Evolutionary conservation across 208 protist genomes (phyloP).

Genomic region (Leishmania gerbilli): DNA sequence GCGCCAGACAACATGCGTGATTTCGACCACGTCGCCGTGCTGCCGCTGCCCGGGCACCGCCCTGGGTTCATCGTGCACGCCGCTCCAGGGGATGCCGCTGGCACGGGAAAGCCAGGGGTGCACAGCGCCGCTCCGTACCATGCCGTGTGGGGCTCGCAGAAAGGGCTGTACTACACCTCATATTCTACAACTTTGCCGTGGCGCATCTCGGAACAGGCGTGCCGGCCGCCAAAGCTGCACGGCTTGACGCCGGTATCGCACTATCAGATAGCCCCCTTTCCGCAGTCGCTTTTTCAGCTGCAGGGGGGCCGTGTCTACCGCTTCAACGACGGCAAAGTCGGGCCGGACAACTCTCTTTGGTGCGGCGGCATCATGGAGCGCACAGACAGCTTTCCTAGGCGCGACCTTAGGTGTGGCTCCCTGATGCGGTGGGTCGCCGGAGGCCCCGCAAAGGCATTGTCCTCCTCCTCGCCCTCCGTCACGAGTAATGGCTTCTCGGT

Average conservation of each 20-base stretch:
- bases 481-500: slow-evolving; percentile 3
- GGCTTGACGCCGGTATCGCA: not conserved
- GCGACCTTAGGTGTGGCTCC: slow-evolving; percentile 12
- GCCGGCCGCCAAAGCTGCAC: not conserved
- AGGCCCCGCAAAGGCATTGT: not conserved
- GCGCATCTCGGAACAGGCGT: not conserved
- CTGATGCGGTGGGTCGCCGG: slow-evolving; percentile 21
- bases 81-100: not conserved
- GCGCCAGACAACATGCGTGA: not conserved
- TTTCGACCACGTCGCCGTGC: slow-evolving; percentile 31
- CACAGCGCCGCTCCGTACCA: slow-evolving; percentile 3
- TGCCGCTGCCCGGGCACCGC: slow-evolving; percentile 23
- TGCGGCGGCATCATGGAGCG: slow-evolving; percentile 32
- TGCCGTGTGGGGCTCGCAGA: slow-evolving; percentile 31
- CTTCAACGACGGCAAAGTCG: slow-evolving; percentile 35
- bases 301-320: slow-evolving; percentile 23
- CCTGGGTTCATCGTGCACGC: slow-evolving; percentile 31
- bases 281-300: slow-evolving; percentile 1
- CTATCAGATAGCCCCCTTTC: slow-evolving; percentile 17
- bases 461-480: not conserved
- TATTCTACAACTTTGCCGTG: slow-evolving; percentile 17
- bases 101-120: not conserved
- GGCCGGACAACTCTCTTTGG: slow-evolving; percentile 27
- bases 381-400: slow-evolving; percentile 13
- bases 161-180: slow-evolving; percentile 18